Base-by-base conservation (phyloP, 148 eudicot genomes). In the Nyssa sinensis region DNA sequence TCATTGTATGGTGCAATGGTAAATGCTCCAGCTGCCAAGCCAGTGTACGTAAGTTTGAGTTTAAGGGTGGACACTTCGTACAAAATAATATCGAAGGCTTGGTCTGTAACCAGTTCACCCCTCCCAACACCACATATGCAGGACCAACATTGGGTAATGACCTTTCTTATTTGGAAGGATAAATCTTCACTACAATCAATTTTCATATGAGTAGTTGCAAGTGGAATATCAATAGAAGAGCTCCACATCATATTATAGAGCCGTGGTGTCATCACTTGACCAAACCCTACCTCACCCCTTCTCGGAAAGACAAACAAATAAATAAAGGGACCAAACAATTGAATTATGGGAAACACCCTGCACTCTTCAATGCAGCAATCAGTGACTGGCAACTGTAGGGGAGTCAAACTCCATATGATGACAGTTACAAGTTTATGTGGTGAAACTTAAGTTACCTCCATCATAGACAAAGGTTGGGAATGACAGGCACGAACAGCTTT, bases 401-500 rank as follows among this genome's bases (percentile, higher is more conserved):
- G 30, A 49, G 21, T 17, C 59, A 62, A 72, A 13, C n/a, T 28
- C 25, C 44, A 61, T 14, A 35, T 17, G 13, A 4, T 16, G 58
- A 73, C 9, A 73, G 1, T 21, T 53, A 33, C 4, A 64, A 32
- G 8, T 51, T 10, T 16, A 71, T 17, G 29, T 33, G 51, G 23
- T 58, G 7, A 31, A 35, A 21, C 13, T 17, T 12, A 30, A 28
- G 17, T 53, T 77, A 78, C 81, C 81, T 78, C 81, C 67, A 66
- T 65, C 81, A 88, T 89, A 58, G 97, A 93, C 82, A 90, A 77
- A 2, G 97, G 99, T 77, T 91, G 99, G 65, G 99, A 95, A 83
- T 95, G 92, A 72, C 99, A 93, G 32, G 91, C 86, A 73, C 81
- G 81, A 1, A 65, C 67, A 72, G 76, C 81, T 59, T 72, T 78